A percentile compares a stretch with the other conserved stretches of the same genome.
Evolutionary conservation across 495 filamentous ascomycete species (phyloP).

Genomic region (Aspergillus carlsbadensis): DNA sequence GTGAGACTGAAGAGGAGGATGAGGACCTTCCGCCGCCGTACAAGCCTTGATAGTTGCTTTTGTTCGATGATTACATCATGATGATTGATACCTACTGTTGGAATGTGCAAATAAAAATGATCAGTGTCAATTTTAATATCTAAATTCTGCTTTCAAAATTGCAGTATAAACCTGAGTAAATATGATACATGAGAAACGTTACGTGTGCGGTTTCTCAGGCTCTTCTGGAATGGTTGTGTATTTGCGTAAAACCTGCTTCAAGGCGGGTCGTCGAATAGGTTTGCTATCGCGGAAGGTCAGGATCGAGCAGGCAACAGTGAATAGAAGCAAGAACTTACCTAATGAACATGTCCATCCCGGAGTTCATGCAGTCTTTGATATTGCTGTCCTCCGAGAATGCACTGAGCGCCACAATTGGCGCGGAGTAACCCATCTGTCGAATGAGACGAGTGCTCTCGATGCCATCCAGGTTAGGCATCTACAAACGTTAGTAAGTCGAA

Average conservation of each 20-base stretch:
- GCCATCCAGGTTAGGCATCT: constrained; percentile 94
- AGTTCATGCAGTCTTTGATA: constrained; percentile 78
- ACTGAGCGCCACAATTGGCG: constrained; percentile 87
- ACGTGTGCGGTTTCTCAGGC: constrained; percentile 10
- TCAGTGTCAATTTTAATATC: too few species aligned
- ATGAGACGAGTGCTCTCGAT: constrained; percentile 86
- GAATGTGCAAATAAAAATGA: background rate
- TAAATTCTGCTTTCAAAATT: background rate
- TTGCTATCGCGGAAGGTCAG: constrained; percentile 46
- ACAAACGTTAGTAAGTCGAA: constrained; percentile 1
- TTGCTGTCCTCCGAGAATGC: constrained; percentile 91
- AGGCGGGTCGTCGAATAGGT: constrained; percentile 76
- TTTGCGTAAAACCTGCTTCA: constrained; percentile 79
- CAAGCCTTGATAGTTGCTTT: constrained; percentile 12
- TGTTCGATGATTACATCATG: too few species aligned
- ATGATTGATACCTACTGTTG: background rate
- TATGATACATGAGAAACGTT: background rate
- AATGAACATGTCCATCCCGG: constrained; percentile 71
- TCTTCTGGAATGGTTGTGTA: constrained; percentile 60
- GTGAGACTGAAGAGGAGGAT: constrained; percentile 12
- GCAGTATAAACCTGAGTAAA: background rate
- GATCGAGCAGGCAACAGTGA: background rate
- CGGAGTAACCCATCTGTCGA: constrained; percentile 79
- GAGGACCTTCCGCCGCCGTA: constrained; percentile 27
- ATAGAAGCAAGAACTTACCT: constrained; percentile 23